Percentiles rank a stretch among this genome's conserved stretches.
Evolutionary conservation across 2,329 filamentous ascomycete genomes (phyloP).

Genomic region (Cladophialophora immunda): DNA sequence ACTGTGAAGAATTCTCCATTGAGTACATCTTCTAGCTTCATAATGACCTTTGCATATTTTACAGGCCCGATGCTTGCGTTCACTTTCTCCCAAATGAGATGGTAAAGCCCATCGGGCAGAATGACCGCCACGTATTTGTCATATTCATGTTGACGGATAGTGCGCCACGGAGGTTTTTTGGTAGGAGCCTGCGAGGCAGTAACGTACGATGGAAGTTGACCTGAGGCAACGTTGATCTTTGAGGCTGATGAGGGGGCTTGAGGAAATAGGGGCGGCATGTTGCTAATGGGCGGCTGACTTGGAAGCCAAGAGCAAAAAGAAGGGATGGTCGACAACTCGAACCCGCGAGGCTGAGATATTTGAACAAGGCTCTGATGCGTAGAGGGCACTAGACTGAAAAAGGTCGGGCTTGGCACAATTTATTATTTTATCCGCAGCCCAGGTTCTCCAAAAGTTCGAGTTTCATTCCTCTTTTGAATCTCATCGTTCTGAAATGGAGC

Average conservation of each 20-base stretch:
- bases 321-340: background rate
- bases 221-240: slow-evolving; percentile 67
- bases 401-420: background rate
- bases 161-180: slow-evolving; percentile 79
- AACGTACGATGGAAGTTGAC: slow-evolving; percentile 68
- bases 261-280: slow-evolving; percentile 24
- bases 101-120: slow-evolving; percentile 64
- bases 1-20: slow-evolving; percentile 80
- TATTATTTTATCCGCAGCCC: background rate
- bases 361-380: background rate
- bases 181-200: slow-evolving; percentile 74
- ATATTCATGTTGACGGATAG: slow-evolving; percentile 71
- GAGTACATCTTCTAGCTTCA: slow-evolving; percentile 76
- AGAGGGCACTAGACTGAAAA: background rate
- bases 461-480: background rate
- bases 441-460: background rate
- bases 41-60: slow-evolving; percentile 73
- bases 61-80: slow-evolving; percentile 50
- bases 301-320: background rate
- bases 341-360: background rate
- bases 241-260: slow-evolving; percentile 15
- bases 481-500: background rate
- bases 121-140: slow-evolving; percentile 75
- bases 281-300: background rate
- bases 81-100: slow-evolving; percentile 62